Base-by-base conservation (phyloP, 257 asterid genomes). In the Fraxinus americana region DNA sequence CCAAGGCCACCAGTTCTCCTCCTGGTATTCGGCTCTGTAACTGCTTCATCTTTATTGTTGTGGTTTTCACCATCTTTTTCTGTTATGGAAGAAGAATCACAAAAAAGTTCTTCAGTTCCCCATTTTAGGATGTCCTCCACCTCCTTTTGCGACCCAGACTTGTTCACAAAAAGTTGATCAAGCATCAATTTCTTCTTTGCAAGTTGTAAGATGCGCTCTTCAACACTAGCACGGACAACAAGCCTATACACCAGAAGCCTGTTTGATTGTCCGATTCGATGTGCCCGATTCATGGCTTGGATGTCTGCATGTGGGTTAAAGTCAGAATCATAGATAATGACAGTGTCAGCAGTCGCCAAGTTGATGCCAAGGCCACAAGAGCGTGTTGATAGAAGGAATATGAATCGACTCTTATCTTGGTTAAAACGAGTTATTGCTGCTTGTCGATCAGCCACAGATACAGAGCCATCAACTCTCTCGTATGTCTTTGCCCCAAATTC, bases 361-460 rank as follows among this genome's bases (percentile, higher is more conserved):
- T 96, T 96, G 87, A 96, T 96, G 80, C 99, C 99, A 75, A 96
- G 98, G 82, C 99, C 99, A 86, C 99, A 96, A 30, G 99, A 89
- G 48, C 99, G 96, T 41, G 99, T 96, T 70, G 99, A 96, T 43
- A 96, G 84, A 35, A 96, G 88, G 91, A 96, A 96, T 25, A 96
- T 94, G 73, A 96, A 96, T 57, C 99, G 96, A 80, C 92, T 92
- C 87, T 84, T 89, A 79, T 93, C 99, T 90, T 96, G 99, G 85
- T 96, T 93, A 79, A 96, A 96, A 63, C 98, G 97, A 63, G 94
- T 87, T 79, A 96, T 96, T 75, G 99, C 97, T 61, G 96, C 82
- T 85, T 96, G 99, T 66, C 99, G 88, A 57, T 93, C 97, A 30
- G 90, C 85, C 75, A 93, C 98, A 61, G 95, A 82, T 76, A 96